phyloP scores from a whole-genome alignment of 306 rosid genomes.

The Gastrolobium bilobum region DNA sequence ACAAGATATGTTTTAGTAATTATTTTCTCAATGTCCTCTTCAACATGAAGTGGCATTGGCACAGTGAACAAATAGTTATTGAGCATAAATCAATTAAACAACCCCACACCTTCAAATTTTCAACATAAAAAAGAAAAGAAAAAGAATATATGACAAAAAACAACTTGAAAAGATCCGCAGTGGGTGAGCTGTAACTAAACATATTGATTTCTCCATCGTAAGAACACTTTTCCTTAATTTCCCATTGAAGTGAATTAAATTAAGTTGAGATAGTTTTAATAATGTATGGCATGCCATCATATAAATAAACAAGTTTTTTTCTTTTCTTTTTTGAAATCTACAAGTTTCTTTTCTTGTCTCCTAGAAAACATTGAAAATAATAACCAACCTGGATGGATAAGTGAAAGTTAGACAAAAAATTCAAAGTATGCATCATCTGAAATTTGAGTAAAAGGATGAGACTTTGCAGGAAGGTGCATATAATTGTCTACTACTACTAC shows the following conservation, averaged over 20 bases:
- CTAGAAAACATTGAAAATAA: neutral
- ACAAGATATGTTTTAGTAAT: neutral
- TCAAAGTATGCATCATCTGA: slow-evolving; percentile 34
- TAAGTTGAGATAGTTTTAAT: neutral
- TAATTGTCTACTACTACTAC: slow-evolving; percentile 37
- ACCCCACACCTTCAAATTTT: neutral
- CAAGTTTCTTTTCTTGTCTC: neutral
- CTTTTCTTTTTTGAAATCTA: no score
- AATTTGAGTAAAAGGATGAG: slow-evolving; percentile 36
- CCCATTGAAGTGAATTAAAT: neutral
- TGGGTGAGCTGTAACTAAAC: slow-evolving; percentile 37
- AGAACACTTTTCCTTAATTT: slow-evolving; percentile 40
- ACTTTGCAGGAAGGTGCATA: slow-evolving; percentile 40
- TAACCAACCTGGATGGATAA: slow-evolving; percentile 32
- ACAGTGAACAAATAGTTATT: neutral
- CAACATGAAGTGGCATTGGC: slow-evolving; percentile 15
- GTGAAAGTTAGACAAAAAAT: slow-evolving; percentile 14
- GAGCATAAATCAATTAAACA: slow-evolving; percentile 11
- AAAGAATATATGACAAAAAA: neutral
- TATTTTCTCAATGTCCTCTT: neutral
- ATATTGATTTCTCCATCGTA: slow-evolving; percentile 44
- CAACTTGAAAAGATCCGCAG: slow-evolving; percentile 21
- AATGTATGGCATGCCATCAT: neutral
- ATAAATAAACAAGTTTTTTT: neutral
- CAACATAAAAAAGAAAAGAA: neutral